Conservation (phyloP, 352 stramenopile species). For the Pseudoperonospora humuli region DNA sequence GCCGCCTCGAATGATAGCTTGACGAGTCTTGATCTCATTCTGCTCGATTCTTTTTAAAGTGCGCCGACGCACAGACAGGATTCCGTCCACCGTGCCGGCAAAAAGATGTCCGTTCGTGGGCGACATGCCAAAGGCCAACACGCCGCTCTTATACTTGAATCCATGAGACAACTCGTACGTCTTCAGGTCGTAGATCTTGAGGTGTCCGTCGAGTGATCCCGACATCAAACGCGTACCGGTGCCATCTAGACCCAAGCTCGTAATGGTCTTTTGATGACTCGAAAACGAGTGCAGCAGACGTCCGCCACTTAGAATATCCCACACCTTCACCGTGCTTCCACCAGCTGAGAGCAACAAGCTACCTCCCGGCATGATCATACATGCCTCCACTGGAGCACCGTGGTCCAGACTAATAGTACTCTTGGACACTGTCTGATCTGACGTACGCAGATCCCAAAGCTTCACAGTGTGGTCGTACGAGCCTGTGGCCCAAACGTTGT, state of each 20-base stretch:
- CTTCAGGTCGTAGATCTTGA: constrained; percentile 92
- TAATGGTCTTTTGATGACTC: constrained; percentile 93
- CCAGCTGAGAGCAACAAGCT: constrained; percentile 79
- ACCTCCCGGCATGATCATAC: constrained; percentile 80
- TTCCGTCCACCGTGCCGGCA: constrained; percentile 64
- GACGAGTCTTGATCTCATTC: constrained; percentile 54
- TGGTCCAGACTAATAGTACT: constrained; percentile 67
- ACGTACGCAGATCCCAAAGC: constrained; percentile 86
- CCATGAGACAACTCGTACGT: constrained; percentile 87
- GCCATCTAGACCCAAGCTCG: constrained; percentile 81
- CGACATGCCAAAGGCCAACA: constrained; percentile 79
- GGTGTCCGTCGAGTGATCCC: constrained; percentile 84
- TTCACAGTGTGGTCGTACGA: constrained; percentile 92
- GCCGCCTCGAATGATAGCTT: constrained; percentile 69
- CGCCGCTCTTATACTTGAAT: constrained; percentile 82
- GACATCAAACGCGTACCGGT: constrained; percentile 85
- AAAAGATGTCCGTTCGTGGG: constrained; percentile 81
- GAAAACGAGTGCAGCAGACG: constrained; percentile 84
- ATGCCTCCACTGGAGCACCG: constrained; percentile 83
- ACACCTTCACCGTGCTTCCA: constrained; percentile 89
- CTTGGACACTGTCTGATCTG: constrained; percentile 52
- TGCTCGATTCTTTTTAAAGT: constrained; percentile 62
- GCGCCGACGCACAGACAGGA: constrained; percentile 76
- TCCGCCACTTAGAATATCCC: constrained; percentile 87
- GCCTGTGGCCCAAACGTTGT: constrained; percentile 79